Evolutionary conservation across 495 filamentous ascomycete genomes (phyloP).

Genomic region (Podospora pseudocomata): DNA sequence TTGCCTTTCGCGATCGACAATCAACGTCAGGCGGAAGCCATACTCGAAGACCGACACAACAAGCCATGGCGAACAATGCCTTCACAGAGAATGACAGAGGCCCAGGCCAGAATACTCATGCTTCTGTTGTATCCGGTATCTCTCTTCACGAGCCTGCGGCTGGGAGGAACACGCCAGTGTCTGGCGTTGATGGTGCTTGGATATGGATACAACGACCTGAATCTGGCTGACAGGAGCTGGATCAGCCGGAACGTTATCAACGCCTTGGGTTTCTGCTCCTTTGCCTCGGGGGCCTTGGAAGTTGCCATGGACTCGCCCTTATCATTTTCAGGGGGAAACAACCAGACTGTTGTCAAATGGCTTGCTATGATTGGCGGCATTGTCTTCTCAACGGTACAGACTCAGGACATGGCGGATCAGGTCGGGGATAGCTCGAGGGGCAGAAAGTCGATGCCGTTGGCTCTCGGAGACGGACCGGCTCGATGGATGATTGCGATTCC

Average conservation of each 20-base stretch:
- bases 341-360: neutral
- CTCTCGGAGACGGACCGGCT: neutral
- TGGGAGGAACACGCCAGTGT: neutral
- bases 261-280: neutral
- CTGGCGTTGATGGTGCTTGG: neutral
- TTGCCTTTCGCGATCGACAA: neutral
- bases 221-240: neutral
- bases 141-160: neutral
- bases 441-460: neutral
- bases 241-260: neutral
- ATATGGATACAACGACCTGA: neutral
- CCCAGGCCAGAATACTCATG: neutral
- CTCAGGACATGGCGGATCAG: neutral
- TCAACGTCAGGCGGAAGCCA: neutral
- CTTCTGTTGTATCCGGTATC: neutral
- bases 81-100: neutral
- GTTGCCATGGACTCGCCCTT: neutral
- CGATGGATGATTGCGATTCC: neutral
- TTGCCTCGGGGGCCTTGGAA: neutral
- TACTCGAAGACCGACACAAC: neutral
- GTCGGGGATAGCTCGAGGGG: neutral
- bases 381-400: neutral
- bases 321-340: neutral
- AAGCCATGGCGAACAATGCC: neutral
- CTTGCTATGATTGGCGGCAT: neutral